Base-by-base conservation (phyloP, 805 yeast species). In the Lipomyces yamanashiensis region DNA sequence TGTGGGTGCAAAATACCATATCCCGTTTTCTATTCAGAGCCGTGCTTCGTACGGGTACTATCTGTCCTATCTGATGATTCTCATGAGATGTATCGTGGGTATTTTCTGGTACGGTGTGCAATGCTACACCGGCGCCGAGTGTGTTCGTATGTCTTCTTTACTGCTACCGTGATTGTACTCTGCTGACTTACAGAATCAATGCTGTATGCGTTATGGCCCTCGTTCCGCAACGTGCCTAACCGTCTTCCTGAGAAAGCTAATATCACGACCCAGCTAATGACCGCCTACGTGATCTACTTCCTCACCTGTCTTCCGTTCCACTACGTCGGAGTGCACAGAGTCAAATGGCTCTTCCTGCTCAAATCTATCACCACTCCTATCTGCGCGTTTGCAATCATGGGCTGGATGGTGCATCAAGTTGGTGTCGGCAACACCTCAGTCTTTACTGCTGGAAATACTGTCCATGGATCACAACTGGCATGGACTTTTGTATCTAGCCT, bases 91-190 rank as follows among this genome's bases (percentile, higher is more conserved):
- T 44, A 92, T 89, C 10, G 88, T 92, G 90, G 88, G 91, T 39
- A 82, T 86, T 70, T 85, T 92, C 58, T 92, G 97, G 97, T 90
- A 88, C 72, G 86, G 95, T 28, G 95, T 90, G 34, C 97, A 92
- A 74, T 82, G 89, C 33, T 88, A 91, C 81, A 82, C 92, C 62
- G 95, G 96, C 58, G 96, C 93, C 33, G 84, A 90, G 68, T 88
- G 96, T 78, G 85, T 92, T 19, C 84, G 55, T 52, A 52, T 10
- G 55, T 52, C 1, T 21, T 17, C 19, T 34, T 37, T 40, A 12
- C 2, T 13, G 7, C 15, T 7, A 10, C 86, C 65, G 77, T 89
- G 54, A 89, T 87, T 71, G 82, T 90, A 70, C 84, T 83, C 23
- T 41, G n/a, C 17, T 41, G 23, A 91, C 36, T 13, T 21, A 8